A percentile compares a stretch with the other conserved stretches of the same genome.
phyloP scores from a whole-genome alignment of 805 yeast genomes.

The Isabelozyma gotoi region DNA sequence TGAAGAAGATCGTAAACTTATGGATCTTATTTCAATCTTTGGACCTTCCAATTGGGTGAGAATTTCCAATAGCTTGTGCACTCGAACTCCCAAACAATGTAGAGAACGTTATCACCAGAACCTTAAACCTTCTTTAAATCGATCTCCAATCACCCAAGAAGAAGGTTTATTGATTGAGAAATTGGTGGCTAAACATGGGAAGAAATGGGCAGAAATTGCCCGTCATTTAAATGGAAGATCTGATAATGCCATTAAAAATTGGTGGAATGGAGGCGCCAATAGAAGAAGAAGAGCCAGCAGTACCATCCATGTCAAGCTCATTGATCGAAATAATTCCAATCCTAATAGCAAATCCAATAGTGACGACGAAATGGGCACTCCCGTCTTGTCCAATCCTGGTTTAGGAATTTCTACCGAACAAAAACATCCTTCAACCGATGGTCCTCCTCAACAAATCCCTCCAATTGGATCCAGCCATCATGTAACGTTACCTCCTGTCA shows the following conservation, averaged over 20 bases:
- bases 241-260: conserved; percentile 90
- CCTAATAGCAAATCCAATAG: conserved; percentile 9
- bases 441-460: neutral
- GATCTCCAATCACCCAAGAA: conserved; percentile 79
- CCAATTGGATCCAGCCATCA: neutral
- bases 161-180: conserved; percentile 82
- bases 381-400: too few relatives aligned
- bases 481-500: neutral
- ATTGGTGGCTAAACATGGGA: conserved; percentile 76
- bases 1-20: conserved; percentile 71
- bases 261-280: conserved; percentile 97
- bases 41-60: conserved; percentile 91
- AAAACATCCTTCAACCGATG: neutral
- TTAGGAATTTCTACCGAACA: too few relatives aligned
- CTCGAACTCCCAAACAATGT: conserved; percentile 89
- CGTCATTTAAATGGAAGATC: conserved; percentile 82
- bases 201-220: conserved; percentile 92
- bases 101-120: conserved; percentile 91
- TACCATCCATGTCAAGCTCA: conserved; percentile 9
- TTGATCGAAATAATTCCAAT: conserved; percentile 3
- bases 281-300: conserved; percentile 58
- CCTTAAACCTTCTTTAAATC: conserved; percentile 78
- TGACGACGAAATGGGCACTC: conserved; percentile 1
- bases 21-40: conserved; percentile 65
- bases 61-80: conserved; percentile 67